Conservation (phyloP, 2,329 filamentous ascomycete species). For the Geosmithia putterillii region DNA sequence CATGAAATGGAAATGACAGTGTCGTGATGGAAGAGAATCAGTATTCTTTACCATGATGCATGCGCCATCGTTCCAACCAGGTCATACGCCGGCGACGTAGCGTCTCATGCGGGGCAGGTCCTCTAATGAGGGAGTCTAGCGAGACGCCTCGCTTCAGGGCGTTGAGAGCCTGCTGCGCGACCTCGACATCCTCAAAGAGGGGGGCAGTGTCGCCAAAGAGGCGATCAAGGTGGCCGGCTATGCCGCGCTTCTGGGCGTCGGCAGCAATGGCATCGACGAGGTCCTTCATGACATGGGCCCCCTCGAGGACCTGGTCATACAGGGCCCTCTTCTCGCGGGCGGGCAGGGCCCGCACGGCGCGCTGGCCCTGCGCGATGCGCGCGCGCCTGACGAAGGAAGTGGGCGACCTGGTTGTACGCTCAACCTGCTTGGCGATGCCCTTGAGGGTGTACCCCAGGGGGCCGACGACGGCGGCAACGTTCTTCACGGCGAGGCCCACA, state of each 20-base stretch:
- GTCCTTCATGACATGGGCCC: conserved; percentile 18
- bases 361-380: conserved; percentile 45
- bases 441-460: conserved; percentile 52
- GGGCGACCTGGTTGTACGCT: conserved; percentile 36
- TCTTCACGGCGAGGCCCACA: conserved; percentile 52
- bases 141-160: conserved; percentile 27
- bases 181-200: conserved; percentile 36
- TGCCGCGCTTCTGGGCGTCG: conserved; percentile 22
- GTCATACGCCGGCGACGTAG: conserved; percentile 3
- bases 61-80: not conserved
- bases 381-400: conserved; percentile 41
- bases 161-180: conserved; percentile 30
- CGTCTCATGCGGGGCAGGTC: conserved; percentile 13
- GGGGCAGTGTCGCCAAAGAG: conserved; percentile 12
- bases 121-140: not conserved
- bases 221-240: conserved; percentile 20
- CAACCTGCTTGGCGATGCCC: conserved; percentile 47
- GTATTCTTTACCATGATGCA: too few species aligned
- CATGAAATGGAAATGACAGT: too few species aligned
- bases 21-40: too few species aligned
- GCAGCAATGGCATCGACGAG: conserved; percentile 13
- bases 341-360: conserved; percentile 25
- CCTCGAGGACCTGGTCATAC: conserved; percentile 13
- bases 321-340: conserved; percentile 15
- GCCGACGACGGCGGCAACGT: conserved; percentile 47